phyloP scores from a whole-genome alignment of 257 asterid genomes.

The Solanum pennellii region DNA sequence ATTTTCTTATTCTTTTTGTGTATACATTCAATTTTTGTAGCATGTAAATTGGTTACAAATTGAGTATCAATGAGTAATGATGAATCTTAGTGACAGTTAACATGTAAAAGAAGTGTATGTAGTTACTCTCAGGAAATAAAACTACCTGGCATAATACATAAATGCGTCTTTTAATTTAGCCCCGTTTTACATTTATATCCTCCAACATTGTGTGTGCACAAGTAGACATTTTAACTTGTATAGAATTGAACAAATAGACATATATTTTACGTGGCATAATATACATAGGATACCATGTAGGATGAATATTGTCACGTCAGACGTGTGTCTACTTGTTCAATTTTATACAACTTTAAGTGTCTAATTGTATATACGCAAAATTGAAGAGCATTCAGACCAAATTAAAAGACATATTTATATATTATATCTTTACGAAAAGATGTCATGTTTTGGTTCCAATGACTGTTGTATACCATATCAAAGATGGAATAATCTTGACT shows the following conservation, averaged over 20 bases:
- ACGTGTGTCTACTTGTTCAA: too few relatives aligned
- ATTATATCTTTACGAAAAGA: background rate
- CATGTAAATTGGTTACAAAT: background rate
- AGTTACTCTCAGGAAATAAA: background rate
- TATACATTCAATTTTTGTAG: background rate
- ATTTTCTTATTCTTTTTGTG: background rate
- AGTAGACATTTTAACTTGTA: too few relatives aligned
- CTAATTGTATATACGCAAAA: rapidly evolving
- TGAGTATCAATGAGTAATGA: background rate
- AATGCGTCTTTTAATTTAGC: background rate
- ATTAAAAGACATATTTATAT: too few relatives aligned
- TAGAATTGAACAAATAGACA: too few relatives aligned
- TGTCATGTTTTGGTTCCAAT: background rate
- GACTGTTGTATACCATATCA: background rate
- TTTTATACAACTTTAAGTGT: too few relatives aligned
- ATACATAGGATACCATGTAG: background rate
- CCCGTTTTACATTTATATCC: too few relatives aligned
- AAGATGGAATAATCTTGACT: background rate
- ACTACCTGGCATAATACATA: background rate
- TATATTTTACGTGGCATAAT: background rate
- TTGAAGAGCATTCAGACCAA: too few relatives aligned
- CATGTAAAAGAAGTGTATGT: background rate
- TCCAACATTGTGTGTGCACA: rapidly evolving
- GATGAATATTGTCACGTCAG: background rate
- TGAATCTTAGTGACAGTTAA: background rate